Evolutionary conservation across 2,329 filamentous ascomycete species (phyloP), one percentile per base, ranked within the genome.

Genomic region (Colletotrichum cordylinicola): DNA sequence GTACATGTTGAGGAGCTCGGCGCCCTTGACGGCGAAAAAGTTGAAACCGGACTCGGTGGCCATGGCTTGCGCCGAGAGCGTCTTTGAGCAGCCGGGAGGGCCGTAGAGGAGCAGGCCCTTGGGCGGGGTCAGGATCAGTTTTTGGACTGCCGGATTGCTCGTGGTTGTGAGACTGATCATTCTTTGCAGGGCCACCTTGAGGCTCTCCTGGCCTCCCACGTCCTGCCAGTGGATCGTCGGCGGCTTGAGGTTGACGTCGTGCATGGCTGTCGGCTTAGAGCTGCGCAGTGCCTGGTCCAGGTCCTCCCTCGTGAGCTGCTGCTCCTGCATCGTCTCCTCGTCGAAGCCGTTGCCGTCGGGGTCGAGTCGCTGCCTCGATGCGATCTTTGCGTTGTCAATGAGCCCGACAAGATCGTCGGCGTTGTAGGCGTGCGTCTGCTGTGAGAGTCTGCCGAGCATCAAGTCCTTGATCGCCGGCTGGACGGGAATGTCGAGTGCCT

Each of bases 1-100:
- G 84, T 98, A 98, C 95, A 98, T 98, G 85, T 96, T 98, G 76
- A 98, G 92, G 15, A 98, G 91, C 84, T 98, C 96, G 43, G 95
- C 95, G 31, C 96, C 96, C 85, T 98, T 98, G 78, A 98, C 95
- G 10, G 96, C 94, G 82, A 98, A 93, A 88, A 98, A 98, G 83
- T 98, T 98, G 85, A 98, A 93, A 6, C 94, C 94, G 35, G 95
- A 95, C 83, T 98, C 96, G 8, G 95, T 98, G 18, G 96, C 96
- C 79, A 98, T 91, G 33, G 96, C 96, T 83, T 98, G 96, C 0
- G 96, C 96, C 0, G 93, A 95, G 82, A 98, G 91, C 0, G 96
- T 98, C 86, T 98, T 98, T 78, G 96, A 98, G 85, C 96, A 98
- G 5, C 96, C 96, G 0, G 96, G 96, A 0, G 96, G 96, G 0